Conservation (phyloP, 2,329 filamentous ascomycete genomes). For the Penicillium aurantiogriseum region DNA sequence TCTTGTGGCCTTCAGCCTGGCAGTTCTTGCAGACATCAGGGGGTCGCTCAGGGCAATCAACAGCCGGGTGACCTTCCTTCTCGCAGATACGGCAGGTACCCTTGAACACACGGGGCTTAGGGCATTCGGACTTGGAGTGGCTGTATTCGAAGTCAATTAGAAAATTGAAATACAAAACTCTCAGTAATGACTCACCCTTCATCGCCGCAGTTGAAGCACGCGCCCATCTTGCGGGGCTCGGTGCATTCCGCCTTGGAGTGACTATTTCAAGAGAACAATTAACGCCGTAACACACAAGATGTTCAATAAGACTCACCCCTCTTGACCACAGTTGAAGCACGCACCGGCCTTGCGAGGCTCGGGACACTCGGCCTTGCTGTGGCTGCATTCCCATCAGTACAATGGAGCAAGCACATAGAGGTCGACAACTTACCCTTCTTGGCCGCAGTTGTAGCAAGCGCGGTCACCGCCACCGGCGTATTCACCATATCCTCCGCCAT, state of each 20-base stretch:
- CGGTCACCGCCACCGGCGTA: background rate
- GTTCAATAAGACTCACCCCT: too few relatives aligned
- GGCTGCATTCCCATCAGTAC: slow-evolving; percentile 26
- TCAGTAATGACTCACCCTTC: slow-evolving; percentile 10
- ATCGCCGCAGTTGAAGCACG: slow-evolving; percentile 16
- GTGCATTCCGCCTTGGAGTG: slow-evolving; percentile 37
- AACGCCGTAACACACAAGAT: too few relatives aligned
- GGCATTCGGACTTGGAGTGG: slow-evolving; percentile 36
- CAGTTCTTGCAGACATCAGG: slow-evolving; percentile 50
- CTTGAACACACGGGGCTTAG: slow-evolving; percentile 48
- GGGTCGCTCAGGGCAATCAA: slow-evolving; percentile 46
- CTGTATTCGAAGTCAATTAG: slow-evolving; percentile 3
- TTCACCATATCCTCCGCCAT: background rate
- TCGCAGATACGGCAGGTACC: slow-evolving; percentile 48
- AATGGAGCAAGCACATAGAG: background rate
- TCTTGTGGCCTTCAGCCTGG: slow-evolving; percentile 45
- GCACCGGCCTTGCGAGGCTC: slow-evolving; percentile 28
- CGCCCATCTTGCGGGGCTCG: slow-evolving; percentile 33
- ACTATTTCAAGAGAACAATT: too few relatives aligned
- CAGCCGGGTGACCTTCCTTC: slow-evolving; percentile 47
- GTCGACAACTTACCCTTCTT: slow-evolving; percentile 11
- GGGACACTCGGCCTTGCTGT: slow-evolving; percentile 46
- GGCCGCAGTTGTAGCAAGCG: slow-evolving; percentile 14
- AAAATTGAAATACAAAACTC: background rate
- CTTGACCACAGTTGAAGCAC: too few relatives aligned